Evolutionary conservation across 1,284 basidiomycete species (phyloP).

Genomic region (Marasmius fiardii): DNA sequence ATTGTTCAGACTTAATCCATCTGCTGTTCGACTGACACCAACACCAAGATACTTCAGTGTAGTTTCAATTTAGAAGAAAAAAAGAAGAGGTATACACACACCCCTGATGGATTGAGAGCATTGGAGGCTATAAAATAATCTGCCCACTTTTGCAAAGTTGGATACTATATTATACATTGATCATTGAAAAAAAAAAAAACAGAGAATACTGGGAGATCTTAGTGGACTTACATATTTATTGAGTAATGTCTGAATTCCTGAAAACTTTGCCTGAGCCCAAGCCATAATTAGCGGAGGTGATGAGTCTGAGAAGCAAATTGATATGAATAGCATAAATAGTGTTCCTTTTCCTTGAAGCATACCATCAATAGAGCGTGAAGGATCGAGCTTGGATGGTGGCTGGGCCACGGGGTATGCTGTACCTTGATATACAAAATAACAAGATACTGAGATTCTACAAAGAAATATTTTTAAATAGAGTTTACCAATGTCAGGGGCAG

Average conservation of each 20-base stretch:
- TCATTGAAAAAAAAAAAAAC: no score
- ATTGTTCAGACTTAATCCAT: constrained; percentile 10
- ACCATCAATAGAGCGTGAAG: constrained; percentile 20
- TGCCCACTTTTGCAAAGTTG: constrained; percentile 12
- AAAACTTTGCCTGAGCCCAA: constrained; percentile 17
- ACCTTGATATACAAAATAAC: constrained; percentile 3
- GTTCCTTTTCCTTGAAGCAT: neutral
- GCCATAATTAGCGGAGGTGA: constrained; percentile 19
- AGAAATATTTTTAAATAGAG: no score
- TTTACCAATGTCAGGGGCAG: constrained; percentile 32
- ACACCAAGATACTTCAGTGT: no score
- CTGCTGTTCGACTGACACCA: constrained; percentile 9
- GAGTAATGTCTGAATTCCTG: constrained; percentile 13
- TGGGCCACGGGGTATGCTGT: neutral
- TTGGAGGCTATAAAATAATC: neutral
- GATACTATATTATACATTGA: constrained; percentile 10
- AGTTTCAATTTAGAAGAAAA: no score
- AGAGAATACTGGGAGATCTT: neutral
- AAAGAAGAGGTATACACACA: constrained; percentile 6
- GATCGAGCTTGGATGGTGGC: constrained; percentile 20
- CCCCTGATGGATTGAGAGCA: constrained; percentile 6
- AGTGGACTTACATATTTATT: constrained; percentile 15
- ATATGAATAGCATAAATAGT: neutral
- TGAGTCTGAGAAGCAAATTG: constrained; percentile 7
- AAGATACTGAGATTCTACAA: no score